Base-by-base conservation (phyloP, 768 basidiomycete species). In the Asterophora parasitica region DNA sequence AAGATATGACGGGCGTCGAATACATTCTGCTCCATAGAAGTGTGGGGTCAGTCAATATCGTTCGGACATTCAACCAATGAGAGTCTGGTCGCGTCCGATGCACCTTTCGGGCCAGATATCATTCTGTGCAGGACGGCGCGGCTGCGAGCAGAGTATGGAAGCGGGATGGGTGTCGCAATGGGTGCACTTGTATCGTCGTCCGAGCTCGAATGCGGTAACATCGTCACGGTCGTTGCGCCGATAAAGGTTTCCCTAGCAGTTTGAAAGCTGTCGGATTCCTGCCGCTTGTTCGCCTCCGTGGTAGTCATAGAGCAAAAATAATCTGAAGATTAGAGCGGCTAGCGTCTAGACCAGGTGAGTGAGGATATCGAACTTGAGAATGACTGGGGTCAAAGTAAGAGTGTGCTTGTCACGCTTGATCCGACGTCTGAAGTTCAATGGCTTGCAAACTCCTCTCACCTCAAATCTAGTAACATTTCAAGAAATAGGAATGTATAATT, bases 141-240 rank as follows among this genome's bases (percentile, higher is more conserved):
- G 45, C 61, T 63, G 23, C 62, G 62, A 20, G 59, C 60, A 32
- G 56, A 58, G 42, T 62, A 65, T 4, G 61, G 57, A 6, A 66
- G 43, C n/a, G 65, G 62, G 8, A 67, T 55, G 20, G 66, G 66
- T 11, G 65, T 59, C 3, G 53, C 59, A 23, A 67, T 65, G n/a
- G 51, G 23, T 13, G 20, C 16, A 11, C 6, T 2, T 11, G 20
- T 12, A 23, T 23, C 19, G 20, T 39, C 19, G 17, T 11, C 19
- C 23, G 38, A 26, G 17, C 23, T 23, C 4, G 37, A 23, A 8
- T 20, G 4, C 11, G 13, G 20, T 31, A 12, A 12, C 5, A 26
- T 2, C n/a, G 39, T 23, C 23, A 3, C 3, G 23, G 23, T 15
- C n/a, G 20, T 10, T 27, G 20, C 2, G 30, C 8, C 12, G 30